Evolutionary conservation across 306 rosid species (phyloP), one percentile per base, ranked within the genome.

Genomic region (Medicago lupulina): DNA sequence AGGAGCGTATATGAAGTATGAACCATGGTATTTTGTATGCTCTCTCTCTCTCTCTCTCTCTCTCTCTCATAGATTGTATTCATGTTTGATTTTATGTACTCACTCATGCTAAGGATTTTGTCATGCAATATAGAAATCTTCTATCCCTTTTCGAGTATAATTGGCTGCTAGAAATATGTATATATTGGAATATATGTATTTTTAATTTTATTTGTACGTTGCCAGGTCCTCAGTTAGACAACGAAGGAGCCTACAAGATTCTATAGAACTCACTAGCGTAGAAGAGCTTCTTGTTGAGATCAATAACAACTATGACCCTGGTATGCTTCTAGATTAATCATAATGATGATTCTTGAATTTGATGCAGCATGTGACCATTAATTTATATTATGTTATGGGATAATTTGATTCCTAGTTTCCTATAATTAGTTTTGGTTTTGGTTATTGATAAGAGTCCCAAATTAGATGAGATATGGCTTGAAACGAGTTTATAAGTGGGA

Each of bases 161-260:
- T 43, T 43, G 49, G 49, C 49, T 43, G 13, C 49, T 53, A 53
- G 25, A 8, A 53, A 17, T 53, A 53, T 9, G 13, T 17, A 17
- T 16, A 8, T 54, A 54, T 54, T 54, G 6, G 28, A 54, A 18
- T 54, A 21, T 54, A 54, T 57, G 36, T 9, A 23, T 21, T 58
- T 58, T n/a, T 23, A 55, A 76, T 71, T 75, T 63, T 57, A 50
- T 74, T 72, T 78, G 46, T 39, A 74, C 58, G 71, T 76, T 74
- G 67, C 43, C 70, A 94, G 98, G 88, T 87, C 91, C 43, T 90
- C 87, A 49, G 84, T 94, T 76, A 89, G 96, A 83, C 97, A 83
- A 85, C 86, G 98, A 94, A 85, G 98, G 89, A 88, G 87, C 70
- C 94, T 91, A 28, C 92, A 87, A 86, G 96, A 84, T 80, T 80